Base-by-base conservation (phyloP, 192 early-diverging fungal genomes). In the Gonapodya sp. region DNA sequence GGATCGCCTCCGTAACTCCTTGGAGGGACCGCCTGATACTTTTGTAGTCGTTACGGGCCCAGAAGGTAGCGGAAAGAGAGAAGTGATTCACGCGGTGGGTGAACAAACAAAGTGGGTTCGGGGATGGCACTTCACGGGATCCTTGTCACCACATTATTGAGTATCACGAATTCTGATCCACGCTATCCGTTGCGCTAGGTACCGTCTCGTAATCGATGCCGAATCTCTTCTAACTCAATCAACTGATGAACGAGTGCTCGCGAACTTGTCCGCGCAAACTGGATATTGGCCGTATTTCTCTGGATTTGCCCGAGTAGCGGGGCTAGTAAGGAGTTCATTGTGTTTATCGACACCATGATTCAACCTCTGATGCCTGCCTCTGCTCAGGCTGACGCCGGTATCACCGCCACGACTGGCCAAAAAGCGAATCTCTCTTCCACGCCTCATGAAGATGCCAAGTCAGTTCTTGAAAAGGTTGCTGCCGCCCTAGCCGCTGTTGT, bases 261-360 rank as follows among this genome's bases (percentile, higher is more conserved):
- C 30, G 8, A 2, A 34, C 31, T 33, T 77, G 31, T 8, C 75
- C 75, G 18, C 8, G 75, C 75, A 77, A 34, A 77, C 34, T 2
- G 75, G 75, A 33, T 77, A 77, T 34, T 16, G 75, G 75, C 75
- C 75, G 31, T 34, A 2, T 16, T 77, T 77, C 31, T 32, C 75
- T 34, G 18, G 18, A 16, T 77, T 77, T 33, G 16, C 75, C 2
- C 16, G 34, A 33, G 16, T 77, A 64, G 46, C 46, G 8, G 46
- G 46, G 24, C 46, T 64, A 16, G 46, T 64, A 24, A 24, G 46
- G 8, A 24, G 46, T 16, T 24, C n/a, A n/a, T n/a, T n/a, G n/a
- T n/a, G n/a, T n/a, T n/a, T n/a, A n/a, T n/a, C n/a, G n/a, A 64
- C 46, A 64, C 46, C 46, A 64, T 64, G 46, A 64, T 64, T 64